phyloP scores from a whole-genome alignment of 805 yeast species.

The Pichia scutulata region DNA sequence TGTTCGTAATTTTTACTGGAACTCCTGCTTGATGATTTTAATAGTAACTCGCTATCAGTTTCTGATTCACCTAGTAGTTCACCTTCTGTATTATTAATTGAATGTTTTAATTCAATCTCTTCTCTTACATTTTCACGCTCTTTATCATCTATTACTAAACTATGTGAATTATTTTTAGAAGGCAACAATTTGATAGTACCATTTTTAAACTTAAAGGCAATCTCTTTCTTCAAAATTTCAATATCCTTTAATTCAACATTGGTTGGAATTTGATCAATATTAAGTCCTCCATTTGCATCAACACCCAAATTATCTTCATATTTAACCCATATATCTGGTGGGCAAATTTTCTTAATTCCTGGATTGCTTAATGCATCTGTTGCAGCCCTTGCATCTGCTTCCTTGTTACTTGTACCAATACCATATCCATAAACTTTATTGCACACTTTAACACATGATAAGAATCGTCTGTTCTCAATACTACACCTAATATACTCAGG shows the following conservation, averaged over 20 bases:
- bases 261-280: conserved; percentile 6
- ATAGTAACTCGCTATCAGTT: not conserved
- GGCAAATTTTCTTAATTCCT: conserved; percentile 9
- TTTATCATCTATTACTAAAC: conserved; percentile 5
- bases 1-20: not conserved
- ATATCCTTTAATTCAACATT: conserved; percentile 1
- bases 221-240: conserved; percentile 4
- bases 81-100: conserved; percentile 1
- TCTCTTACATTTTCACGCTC: not conserved
- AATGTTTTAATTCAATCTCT: conserved; percentile 1
- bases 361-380: conserved; percentile 43
- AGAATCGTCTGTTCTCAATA: conserved; percentile 12
- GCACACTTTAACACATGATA: conserved; percentile 52
- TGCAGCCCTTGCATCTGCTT: conserved; percentile 81
- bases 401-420: conserved; percentile 55
- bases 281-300: conserved; percentile 10
- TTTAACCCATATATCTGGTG: conserved; percentile 10
- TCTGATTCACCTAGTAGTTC: not conserved
- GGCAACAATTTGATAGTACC: conserved; percentile 9
- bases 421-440: conserved; percentile 68
- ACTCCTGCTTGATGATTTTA: not conserved
- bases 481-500: conserved; percentile 38
- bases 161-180: conserved; percentile 10
- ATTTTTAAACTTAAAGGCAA: conserved; percentile 7
- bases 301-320: conserved; percentile 11